These are phyloP conservation scores for Austroboletus niveus DNA, from an alignment of 1,284 basidiomycete genomes.

Conservation along the genomic window DNA sequence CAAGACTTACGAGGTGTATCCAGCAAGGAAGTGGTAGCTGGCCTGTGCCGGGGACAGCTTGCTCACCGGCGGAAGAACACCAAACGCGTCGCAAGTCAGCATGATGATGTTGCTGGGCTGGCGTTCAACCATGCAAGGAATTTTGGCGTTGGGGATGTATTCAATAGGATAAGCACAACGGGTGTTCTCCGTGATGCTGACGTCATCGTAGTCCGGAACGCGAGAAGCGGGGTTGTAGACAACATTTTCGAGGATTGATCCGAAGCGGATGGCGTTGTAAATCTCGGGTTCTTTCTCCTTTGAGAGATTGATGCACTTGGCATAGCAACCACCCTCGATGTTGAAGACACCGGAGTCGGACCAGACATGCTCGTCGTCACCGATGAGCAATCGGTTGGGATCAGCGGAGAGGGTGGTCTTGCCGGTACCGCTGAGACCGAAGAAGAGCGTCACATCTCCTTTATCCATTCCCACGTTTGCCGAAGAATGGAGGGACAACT, in stretches of 20 bases:
- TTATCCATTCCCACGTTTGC: constrained; percentile 92
- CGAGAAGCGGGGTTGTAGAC: constrained; percentile 93
- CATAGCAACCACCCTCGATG: constrained; percentile 99
- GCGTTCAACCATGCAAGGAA: constrained; percentile 81
- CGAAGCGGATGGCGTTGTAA: constrained; percentile 92
- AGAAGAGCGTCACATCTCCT: constrained; percentile 97
- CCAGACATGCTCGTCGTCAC: constrained; percentile 99
- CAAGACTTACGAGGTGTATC: constrained; percentile 82
- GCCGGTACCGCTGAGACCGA: constrained; percentile 97
- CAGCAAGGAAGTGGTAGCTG: constrained; percentile 96
- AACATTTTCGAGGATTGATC: constrained; percentile 98
- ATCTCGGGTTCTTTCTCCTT: constrained; percentile 98
- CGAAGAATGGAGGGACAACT: constrained; percentile 98
- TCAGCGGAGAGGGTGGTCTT: constrained; percentile 98
- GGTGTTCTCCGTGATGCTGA: constrained; percentile 98
- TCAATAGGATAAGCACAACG: constrained; percentile 98
- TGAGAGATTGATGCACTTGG: constrained; percentile 97
- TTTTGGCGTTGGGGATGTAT: constrained; percentile 93
- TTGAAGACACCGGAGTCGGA: constrained; percentile 98
- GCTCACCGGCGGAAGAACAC: constrained; percentile 95
- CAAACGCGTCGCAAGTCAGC: constrained; percentile 98
- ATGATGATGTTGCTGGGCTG: constrained; percentile 97
- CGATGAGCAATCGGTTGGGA: constrained; percentile 87
- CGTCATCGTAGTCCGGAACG: constrained; percentile 93
- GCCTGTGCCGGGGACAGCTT: constrained; percentile 94